phyloP scores from a whole-genome alignment of 2,329 filamentous ascomycete genomes.

The Colletotrichum somersetense region DNA sequence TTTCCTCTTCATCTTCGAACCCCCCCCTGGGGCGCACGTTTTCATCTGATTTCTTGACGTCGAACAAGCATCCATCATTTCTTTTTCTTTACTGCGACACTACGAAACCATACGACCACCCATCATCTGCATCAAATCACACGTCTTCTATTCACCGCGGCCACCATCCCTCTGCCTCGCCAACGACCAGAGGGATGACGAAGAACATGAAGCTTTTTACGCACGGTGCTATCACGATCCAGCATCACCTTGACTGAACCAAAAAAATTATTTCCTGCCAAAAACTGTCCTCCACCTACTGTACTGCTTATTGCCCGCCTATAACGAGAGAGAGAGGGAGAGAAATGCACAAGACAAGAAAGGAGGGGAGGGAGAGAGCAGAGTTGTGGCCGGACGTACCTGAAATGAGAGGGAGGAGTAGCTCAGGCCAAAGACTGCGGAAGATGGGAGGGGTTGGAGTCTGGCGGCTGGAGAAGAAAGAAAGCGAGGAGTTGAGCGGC shows the following conservation, averaged over 20 bases:
- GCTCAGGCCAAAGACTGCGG: slow-evolving; percentile 35
- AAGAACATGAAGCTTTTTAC: slow-evolving; percentile 39
- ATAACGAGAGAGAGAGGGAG: not conserved
- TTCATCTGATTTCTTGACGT: slow-evolving; percentile 32
- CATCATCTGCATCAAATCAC: slow-evolving; percentile 37
- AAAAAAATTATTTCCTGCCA: slow-evolving; percentile 23
- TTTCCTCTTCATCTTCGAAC: slow-evolving; percentile 28
- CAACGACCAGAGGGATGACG: slow-evolving; percentile 32
- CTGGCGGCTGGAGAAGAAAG: not conserved
- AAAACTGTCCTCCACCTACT: slow-evolving; percentile 12
- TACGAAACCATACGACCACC: slow-evolving; percentile 38
- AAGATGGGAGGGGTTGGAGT: slow-evolving; percentile 31
- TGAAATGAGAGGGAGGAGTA: slow-evolving; percentile 34
- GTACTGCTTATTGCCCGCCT: slow-evolving; percentile 18
- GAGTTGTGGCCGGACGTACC: slow-evolving; percentile 34
- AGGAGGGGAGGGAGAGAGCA: not conserved
- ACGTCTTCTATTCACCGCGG: slow-evolving; percentile 28
- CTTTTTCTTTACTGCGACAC: slow-evolving; percentile 33
- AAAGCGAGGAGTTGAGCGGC: slow-evolving; percentile 7
- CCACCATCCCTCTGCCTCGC: slow-evolving; percentile 19
- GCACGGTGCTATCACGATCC: slow-evolving; percentile 34
- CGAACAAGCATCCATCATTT: slow-evolving; percentile 32
- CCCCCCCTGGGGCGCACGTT: slow-evolving; percentile 18
- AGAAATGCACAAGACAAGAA: not conserved
- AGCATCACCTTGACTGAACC: slow-evolving; percentile 16